These are phyloP conservation scores for Tetrahymena malaccensis DNA, from an alignment of 73 alveolate genomes.

Conservation along the genomic window DNA sequence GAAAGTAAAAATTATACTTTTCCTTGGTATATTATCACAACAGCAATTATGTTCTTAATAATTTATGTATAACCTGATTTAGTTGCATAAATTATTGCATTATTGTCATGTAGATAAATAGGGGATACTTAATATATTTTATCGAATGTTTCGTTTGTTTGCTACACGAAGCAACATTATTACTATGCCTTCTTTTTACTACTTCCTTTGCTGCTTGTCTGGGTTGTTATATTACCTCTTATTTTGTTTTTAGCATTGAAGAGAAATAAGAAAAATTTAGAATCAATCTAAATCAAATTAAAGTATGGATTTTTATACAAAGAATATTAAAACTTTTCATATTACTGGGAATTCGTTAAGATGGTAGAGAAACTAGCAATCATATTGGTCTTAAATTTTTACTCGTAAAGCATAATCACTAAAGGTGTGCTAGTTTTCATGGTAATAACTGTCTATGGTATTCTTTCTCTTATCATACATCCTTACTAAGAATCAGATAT, in stretches of 20 bases:
- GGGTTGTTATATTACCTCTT: constrained; percentile 1
- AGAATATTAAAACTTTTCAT: constrained; percentile 1
- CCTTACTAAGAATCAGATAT: no score
- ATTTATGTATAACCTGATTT: no score
- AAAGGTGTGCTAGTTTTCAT: no score
- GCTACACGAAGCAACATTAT: constrained; percentile 2
- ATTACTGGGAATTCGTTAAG: constrained; percentile 14
- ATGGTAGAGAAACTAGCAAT: not conserved
- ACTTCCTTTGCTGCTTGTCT: not conserved
- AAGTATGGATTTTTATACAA: not conserved
- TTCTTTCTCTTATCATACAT: no score
- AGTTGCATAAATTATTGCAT: not conserved
- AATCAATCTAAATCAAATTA: not conserved
- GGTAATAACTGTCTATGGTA: no score
- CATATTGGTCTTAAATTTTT: not conserved
- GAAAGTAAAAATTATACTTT: no score
- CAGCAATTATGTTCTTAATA: no score
- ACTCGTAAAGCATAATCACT: no score
- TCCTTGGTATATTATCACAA: no score
- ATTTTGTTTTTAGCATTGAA: not conserved
- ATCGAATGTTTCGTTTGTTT: not conserved
- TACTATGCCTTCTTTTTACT: not conserved
- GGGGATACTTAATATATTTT: not conserved
- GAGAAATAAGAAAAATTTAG: not conserved
- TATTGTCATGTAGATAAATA: constrained; percentile 5